phyloP scores from a whole-genome alignment of 2,329 filamentous ascomycete species.

The Ambrosiella cleistominuta region DNA sequence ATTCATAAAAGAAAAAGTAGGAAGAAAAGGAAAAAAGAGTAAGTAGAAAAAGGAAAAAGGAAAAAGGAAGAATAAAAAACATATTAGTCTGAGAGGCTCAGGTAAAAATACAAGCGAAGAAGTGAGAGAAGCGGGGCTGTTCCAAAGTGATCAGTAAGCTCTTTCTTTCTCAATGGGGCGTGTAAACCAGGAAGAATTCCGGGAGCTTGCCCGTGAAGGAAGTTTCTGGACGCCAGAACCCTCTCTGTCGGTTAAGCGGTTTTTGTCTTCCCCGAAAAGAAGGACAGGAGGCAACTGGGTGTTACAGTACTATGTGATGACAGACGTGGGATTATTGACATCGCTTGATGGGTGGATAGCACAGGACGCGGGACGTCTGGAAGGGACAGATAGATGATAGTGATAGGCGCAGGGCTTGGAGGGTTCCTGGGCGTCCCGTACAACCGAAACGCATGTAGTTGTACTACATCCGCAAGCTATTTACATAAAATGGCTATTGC shows the following conservation, averaged over 20 bases:
- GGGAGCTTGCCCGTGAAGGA: conserved; percentile 8
- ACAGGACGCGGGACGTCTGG: no score
- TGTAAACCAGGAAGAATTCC: not conserved
- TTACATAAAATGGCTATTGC: no score
- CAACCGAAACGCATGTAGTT: not conserved
- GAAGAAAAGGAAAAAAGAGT: conserved; percentile 3
- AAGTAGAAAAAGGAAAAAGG: conserved; percentile 1
- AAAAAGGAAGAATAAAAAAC: conserved; percentile 3
- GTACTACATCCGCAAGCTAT: not conserved
- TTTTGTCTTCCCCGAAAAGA: not conserved
- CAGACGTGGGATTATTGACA: not conserved
- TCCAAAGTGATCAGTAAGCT: not conserved
- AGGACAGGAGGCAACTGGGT: not conserved
- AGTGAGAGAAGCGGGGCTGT: not conserved
- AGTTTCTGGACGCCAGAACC: not conserved
- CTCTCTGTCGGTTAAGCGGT: not conserved
- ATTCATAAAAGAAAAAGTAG: conserved; percentile 2
- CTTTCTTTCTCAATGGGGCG: not conserved
- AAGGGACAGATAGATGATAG: no score
- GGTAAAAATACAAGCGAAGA: not conserved
- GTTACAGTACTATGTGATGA: not conserved
- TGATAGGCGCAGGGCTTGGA: not conserved
- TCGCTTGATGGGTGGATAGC: not conserved
- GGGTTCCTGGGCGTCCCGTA: not conserved
- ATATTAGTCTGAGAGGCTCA: not conserved